Evolutionary conservation across 2,329 filamentous ascomycete species (phyloP).

Genomic region (Neofusicoccum laricinum): DNA sequence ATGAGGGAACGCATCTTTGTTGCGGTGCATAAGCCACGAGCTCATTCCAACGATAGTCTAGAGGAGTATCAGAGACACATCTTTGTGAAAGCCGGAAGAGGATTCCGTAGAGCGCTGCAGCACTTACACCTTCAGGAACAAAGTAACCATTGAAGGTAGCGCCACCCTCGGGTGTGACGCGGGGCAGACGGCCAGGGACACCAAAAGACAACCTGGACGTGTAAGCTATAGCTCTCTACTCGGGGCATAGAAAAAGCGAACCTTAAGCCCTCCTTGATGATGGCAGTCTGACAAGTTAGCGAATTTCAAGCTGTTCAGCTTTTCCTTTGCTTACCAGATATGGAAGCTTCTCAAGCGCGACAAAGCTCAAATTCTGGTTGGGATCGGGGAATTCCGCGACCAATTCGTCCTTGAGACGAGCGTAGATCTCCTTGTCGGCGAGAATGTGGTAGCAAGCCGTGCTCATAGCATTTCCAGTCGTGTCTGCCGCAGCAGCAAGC

Average conservation of each 20-base stretch:
- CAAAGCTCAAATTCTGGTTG: constrained; percentile 24
- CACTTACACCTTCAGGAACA: constrained; percentile 30
- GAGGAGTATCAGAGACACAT: not conserved
- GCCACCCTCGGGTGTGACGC: constrained; percentile 31
- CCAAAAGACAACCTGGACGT: constrained; percentile 30
- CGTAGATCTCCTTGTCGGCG: constrained; percentile 26
- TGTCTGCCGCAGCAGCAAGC: constrained; percentile 32
- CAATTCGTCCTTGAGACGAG: constrained; percentile 28
- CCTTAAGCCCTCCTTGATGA: constrained; percentile 36
- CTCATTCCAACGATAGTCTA: constrained; percentile 31
- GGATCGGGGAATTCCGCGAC: constrained; percentile 29
- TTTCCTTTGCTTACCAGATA: constrained; percentile 23
- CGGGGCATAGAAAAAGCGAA: not conserved
- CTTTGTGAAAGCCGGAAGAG: no score
- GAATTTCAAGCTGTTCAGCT: not conserved
- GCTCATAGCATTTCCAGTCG: constrained; percentile 35
- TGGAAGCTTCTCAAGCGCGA: constrained; percentile 34
- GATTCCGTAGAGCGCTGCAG: not conserved
- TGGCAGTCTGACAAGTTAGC: constrained; percentile 24
- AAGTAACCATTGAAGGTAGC: constrained; percentile 31
- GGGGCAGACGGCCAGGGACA: constrained; percentile 32
- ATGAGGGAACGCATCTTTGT: constrained; percentile 32
- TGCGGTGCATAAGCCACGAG: constrained; percentile 33
- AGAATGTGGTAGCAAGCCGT: constrained; percentile 31
- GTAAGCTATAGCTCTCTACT: not conserved